phyloP scores from a whole-genome alignment of 768 basidiomycete species.

The Hericium erinaceus region DNA sequence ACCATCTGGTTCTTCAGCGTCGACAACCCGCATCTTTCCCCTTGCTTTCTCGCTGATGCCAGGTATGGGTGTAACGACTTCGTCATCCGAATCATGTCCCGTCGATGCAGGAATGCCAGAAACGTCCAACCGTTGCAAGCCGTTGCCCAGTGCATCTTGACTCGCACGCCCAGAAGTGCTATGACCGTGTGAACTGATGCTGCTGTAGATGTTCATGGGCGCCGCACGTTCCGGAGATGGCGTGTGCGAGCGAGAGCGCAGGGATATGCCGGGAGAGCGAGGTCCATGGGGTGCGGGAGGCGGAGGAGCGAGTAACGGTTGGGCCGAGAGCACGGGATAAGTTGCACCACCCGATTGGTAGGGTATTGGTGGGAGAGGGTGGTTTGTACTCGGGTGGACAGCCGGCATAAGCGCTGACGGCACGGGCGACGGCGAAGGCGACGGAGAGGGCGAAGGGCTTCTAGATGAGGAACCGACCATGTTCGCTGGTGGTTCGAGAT shows the following conservation, averaged over 20 bases:
- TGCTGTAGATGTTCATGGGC: constrained; percentile 1
- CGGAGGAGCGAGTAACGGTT: constrained; percentile 48
- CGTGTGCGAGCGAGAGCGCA: constrained; percentile 55
- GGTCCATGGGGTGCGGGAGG: constrained; percentile 65
- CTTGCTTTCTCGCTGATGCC: constrained; percentile 76
- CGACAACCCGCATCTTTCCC: constrained; percentile 68
- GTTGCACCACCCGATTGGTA: constrained; percentile 14
- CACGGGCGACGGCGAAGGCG: constrained; percentile 30
- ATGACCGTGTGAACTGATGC: neutral
- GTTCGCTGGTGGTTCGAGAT: constrained; percentile 21
- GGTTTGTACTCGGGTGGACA: constrained; percentile 20
- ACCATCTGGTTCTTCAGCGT: constrained; percentile 41
- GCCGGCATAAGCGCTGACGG: constrained; percentile 21
- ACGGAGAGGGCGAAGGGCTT: constrained; percentile 36
- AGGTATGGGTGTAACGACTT: constrained; percentile 24
- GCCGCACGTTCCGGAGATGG: constrained; percentile 54
- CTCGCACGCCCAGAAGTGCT: neutral
- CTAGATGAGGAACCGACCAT: constrained; percentile 29
- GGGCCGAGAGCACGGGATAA: constrained; percentile 16
- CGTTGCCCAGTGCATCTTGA: constrained; percentile 6
- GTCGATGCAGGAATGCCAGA: neutral
- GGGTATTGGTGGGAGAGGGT: constrained; percentile 30
- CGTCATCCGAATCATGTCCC: constrained; percentile 21
- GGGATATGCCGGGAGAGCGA: constrained; percentile 43
- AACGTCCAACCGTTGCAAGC: neutral